phyloP scores from a whole-genome alignment of 176 grass and related monocot species.

The Zoysia japonica region DNA sequence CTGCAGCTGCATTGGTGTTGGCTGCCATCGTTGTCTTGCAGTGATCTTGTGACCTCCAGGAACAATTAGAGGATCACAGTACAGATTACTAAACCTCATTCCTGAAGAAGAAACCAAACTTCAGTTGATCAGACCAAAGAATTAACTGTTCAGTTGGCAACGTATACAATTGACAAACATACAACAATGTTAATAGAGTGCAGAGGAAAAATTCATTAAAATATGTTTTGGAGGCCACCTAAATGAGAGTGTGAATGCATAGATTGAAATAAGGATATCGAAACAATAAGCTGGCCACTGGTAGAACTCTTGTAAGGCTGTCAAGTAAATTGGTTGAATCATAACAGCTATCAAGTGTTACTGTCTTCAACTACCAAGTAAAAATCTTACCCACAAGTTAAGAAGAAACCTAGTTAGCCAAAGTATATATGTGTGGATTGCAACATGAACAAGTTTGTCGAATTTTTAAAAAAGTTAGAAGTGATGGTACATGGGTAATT shows the following conservation, averaged over 20 bases:
- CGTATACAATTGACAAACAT: background rate
- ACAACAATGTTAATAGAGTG: background rate
- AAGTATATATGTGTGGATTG: constrained; percentile 1
- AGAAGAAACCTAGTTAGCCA: background rate
- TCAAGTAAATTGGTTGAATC: background rate
- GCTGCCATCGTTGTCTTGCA: constrained; percentile 93
- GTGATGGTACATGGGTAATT: background rate
- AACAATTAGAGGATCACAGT: constrained; percentile 73
- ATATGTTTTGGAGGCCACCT: constrained; percentile 1
- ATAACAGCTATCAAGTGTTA: background rate
- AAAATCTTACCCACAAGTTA: constrained; percentile 1
- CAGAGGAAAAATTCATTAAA: background rate
- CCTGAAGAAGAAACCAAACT: constrained; percentile 49
- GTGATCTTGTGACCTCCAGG: constrained; percentile 82
- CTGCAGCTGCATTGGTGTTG: constrained; percentile 90
- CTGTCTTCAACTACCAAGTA: background rate
- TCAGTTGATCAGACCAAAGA: constrained; percentile 16
- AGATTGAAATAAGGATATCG: background rate
- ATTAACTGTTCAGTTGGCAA: background rate
- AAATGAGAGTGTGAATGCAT: background rate
- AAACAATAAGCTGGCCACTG: background rate
- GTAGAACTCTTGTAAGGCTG: background rate
- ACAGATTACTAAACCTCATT: constrained; percentile 79
- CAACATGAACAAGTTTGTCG: background rate
- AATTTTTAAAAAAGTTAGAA: background rate